Conservation (phyloP, 352 stramenopile species). For the Phytopythium aichiense region DNA sequence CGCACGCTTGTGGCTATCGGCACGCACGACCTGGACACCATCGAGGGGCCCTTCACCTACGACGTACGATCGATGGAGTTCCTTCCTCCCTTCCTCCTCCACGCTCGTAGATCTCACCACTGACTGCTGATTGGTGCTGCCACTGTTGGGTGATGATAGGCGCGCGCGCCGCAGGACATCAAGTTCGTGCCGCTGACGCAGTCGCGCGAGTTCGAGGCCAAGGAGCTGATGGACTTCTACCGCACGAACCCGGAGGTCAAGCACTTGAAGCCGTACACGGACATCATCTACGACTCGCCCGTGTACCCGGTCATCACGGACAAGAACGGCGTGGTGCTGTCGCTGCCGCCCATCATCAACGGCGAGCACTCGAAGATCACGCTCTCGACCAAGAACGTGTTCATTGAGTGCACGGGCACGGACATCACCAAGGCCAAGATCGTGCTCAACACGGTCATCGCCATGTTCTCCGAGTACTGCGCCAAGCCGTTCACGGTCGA, state of each 20-base stretch:
- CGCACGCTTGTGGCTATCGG: conserved; percentile 99
- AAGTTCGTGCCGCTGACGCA: conserved; percentile 96
- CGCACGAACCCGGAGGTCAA: conserved; percentile 93
- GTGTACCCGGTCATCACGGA: conserved; percentile 98
- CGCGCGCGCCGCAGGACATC: conserved; percentile 91
- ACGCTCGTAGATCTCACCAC: not conserved
- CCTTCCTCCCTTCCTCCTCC: too few relatives aligned
- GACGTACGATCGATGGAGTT: conserved; percentile 37
- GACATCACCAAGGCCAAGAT: conserved; percentile 99
- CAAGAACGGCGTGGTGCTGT: conserved; percentile 94
- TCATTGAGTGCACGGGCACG: conserved; percentile 99
- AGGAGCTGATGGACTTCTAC: conserved; percentile 95
- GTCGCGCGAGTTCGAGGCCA: conserved; percentile 89
- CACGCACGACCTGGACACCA: conserved; percentile 98
- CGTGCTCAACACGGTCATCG: conserved; percentile 98
- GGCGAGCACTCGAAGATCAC: conserved; percentile 96
- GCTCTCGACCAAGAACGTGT: conserved; percentile 97
- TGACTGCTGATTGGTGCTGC: not conserved
- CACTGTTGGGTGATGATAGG: conserved; percentile 35
- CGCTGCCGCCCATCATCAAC: conserved; percentile 99
- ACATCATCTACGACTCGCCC: conserved; percentile 99
- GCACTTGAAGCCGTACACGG: conserved; percentile 99
- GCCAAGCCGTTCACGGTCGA: conserved; percentile 95
- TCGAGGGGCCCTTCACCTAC: conserved; percentile 93
- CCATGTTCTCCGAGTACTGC: conserved; percentile 99